Base-by-base conservation (phyloP, 2,329 filamentous ascomycete genomes). In the Ceratocystis colombiana region DNA sequence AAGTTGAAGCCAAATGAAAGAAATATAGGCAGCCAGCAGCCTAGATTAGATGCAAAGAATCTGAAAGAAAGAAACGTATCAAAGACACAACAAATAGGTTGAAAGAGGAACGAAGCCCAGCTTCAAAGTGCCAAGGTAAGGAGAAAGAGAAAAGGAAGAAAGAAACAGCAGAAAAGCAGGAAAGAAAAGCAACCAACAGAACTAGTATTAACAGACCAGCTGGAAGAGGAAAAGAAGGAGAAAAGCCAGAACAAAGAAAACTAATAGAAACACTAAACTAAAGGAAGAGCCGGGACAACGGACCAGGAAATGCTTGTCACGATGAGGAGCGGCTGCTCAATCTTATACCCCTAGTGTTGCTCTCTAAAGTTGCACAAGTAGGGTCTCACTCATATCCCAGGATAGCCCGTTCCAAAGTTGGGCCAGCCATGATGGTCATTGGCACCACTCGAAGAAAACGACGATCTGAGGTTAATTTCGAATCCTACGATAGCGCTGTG, bases 81-180 rank as follows among this genome's bases (percentile, higher is more conserved):
- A 62, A 62, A 62, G 59, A 62, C 20, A 53, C 20, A 41, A 22
- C 30, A 61, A 66, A 64, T 41, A 41, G 25, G 46, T 15, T 41
- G 53, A 64, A 53, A 53, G 48, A 53, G 1, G 48, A 37, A 20
- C 20, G 48, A 57, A 57, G 53, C 25, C 53, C 28, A 57, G 53
- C 53, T 57, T 57, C 53, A 57, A 57, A 33, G 28, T 17, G 12
- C 4, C 53, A 57, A 53, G 20, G 37, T 15, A 37, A 61, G 17
- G 55, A 53, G 25, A 53, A 10, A 53, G 15, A 53, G 20, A 7
- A 53, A 15, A 12, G 15, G 5, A n/a, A 50, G 20, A 15, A 53
- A 25, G 20, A 53, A 8, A 28, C 20, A 25, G 22, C 48, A 53
- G 25, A 0, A 4, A 25, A 25, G 48, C 20, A 12, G 20, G 5